A percentile compares a stretch with the other conserved stretches of the same genome.
Conservation (phyloP, 2,329 filamentous ascomycete genomes). For the Aspergillus sp. region DNA sequence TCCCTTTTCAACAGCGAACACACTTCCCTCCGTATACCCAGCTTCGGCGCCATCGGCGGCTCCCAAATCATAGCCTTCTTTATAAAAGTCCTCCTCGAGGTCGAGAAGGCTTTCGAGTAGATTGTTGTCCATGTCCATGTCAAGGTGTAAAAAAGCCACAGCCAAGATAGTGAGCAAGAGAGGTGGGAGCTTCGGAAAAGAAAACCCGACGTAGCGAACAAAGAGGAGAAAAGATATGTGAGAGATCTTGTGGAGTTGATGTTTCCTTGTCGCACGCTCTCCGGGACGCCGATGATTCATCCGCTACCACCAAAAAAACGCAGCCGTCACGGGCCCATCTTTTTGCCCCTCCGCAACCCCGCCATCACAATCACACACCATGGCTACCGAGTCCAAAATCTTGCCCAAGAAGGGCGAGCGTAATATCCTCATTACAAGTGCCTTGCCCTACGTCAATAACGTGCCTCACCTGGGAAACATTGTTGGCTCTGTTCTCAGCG, state of each 20-base stretch:
- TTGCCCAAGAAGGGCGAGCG: constrained; percentile 73
- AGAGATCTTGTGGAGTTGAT: constrained; percentile 50
- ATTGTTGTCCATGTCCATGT: constrained; percentile 53
- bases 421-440: constrained; percentile 89
- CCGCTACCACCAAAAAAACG: constrained; percentile 20
- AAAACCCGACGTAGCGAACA: neutral
- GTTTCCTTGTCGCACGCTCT: constrained; percentile 2
- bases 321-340: constrained; percentile 12
- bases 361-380: constrained; percentile 27
- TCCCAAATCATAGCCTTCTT: constrained; percentile 78
- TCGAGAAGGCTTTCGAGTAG: constrained; percentile 62
- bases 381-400: constrained; percentile 47
- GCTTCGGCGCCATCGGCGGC: constrained; percentile 73
- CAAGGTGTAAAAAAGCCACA: neutral
- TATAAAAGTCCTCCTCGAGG: constrained; percentile 74
- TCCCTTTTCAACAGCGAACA: constrained; percentile 88
- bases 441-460: constrained; percentile 83
- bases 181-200: neutral
- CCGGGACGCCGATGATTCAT: constrained; percentile 25
- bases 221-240: constrained; percentile 63
- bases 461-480: constrained; percentile 88
- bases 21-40: constrained; percentile 84
- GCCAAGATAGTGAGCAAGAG: neutral
- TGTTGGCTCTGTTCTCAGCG: constrained; percentile 83
- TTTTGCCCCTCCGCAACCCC: constrained; percentile 24